Evolutionary conservation across 352 stramenopile species (phyloP), one percentile per base, ranked within the genome.

Genomic region (Bremia lactucae): DNA sequence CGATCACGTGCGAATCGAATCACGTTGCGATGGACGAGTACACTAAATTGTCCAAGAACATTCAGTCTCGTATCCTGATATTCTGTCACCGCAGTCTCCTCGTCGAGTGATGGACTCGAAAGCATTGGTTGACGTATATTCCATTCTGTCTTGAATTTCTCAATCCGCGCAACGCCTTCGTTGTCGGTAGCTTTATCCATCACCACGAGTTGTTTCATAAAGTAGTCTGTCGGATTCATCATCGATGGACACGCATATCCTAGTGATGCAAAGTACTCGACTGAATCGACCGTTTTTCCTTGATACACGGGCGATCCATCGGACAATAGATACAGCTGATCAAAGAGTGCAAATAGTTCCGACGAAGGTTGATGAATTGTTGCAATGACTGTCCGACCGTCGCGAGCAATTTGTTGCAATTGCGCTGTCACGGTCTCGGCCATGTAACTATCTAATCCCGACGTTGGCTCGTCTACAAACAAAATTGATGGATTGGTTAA

Each of bases 341-440:
- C 72, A 35, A 81, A 77, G 0, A 81, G 21, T 4, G 25, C 44
- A 31, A 69, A 83, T 3, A 72, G 7, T 28, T 76, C 59, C 0
- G 65, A 80, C 26, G 70, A 86, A 18, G 84, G 84, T 50, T 78
- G 68, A 23, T 95, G 87, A 57, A 96, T 94, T 1, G 89, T 90
- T 21, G 79, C 72, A 11, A 96, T 60, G 6, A 96, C 68, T 4
- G 82, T 96, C 20, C 82, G 81, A 5, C 84, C 82, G 20, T 67
- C 42, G 38, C 81, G 68, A 18, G 80, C 83, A 19, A 96, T 65
- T 23, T 78, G 65, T 35, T 77, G 67, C 1, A 83, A 50, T 34
- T 76, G 56, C 1, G n/a, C 31, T 13, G 65, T 49, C 1, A 82
- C 59, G 0, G 51, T 60, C 43, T 78, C 69, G n/a, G 66, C 59